Percentiles rank a stretch among this genome's conserved stretches.
Evolutionary conservation across 306 rosid genomes (phyloP).

Genomic region (Argentina anserina): DNA sequence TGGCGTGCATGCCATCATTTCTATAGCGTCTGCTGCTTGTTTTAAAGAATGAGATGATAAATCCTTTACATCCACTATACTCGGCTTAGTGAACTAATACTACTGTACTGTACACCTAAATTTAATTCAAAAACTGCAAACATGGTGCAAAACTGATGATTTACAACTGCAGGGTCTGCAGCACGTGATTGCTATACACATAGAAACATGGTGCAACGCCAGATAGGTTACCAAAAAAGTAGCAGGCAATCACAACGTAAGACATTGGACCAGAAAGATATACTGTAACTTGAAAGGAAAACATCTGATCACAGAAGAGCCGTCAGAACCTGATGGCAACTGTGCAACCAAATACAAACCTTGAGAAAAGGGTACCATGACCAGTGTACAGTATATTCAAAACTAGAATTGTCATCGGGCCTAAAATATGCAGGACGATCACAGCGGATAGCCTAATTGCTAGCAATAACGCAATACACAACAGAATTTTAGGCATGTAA

Average conservation of each 20-base stretch:
- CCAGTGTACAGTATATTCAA: not conserved
- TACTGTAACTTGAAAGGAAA: not conserved
- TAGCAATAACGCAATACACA: not conserved
- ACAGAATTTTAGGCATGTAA: not conserved
- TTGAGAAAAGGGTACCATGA: not conserved
- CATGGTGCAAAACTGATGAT: not conserved
- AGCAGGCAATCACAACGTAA: not conserved
- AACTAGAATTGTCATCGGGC: not conserved
- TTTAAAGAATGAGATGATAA: too few species aligned
- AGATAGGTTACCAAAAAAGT: not conserved
- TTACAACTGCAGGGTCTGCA: too few species aligned
- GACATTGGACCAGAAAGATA: not conserved
- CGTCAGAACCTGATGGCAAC: not conserved
- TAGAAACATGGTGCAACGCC: too few species aligned
- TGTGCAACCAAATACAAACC: not conserved
- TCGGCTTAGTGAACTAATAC: too few species aligned
- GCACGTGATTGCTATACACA: too few species aligned
- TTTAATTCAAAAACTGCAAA: not conserved
- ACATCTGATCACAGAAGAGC: not conserved
- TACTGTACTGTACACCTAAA: too few species aligned
- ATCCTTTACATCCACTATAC: too few species aligned
- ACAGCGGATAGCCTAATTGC: not conserved
- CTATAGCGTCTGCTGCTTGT: too few species aligned
- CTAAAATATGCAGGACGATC: not conserved
- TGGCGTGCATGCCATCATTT: too few species aligned